Conservation (phyloP, 2,329 filamentous ascomycete species). For the Lojkania enalia region DNA sequence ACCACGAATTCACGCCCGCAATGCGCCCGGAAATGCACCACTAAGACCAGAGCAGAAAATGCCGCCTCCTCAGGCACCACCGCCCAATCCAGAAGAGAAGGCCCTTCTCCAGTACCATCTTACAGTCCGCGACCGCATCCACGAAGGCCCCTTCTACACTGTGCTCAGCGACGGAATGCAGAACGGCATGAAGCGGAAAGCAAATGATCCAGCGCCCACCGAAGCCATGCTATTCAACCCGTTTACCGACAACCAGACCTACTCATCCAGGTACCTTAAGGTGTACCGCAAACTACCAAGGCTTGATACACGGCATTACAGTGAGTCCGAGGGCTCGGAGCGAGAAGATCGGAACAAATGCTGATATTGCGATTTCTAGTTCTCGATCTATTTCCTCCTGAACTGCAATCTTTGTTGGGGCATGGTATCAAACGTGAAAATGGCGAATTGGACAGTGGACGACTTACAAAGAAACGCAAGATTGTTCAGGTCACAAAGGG, state of each 20-base stretch:
- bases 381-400: slow-evolving; percentile 61
- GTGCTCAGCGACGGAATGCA: slow-evolving; percentile 55
- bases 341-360: neutral
- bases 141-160: slow-evolving; percentile 64
- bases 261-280: slow-evolving; percentile 61
- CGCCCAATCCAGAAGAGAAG: slow-evolving; percentile 51
- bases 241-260: slow-evolving; percentile 64
- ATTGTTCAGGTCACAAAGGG: slow-evolving; percentile 38
- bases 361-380: slow-evolving; percentile 44
- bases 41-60: slow-evolving; percentile 35
- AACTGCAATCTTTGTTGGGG: slow-evolving; percentile 60
- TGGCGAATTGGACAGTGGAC: slow-evolving; percentile 8
- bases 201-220: slow-evolving; percentile 43
- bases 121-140: slow-evolving; percentile 57
- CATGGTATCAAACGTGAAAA: slow-evolving; percentile 18
- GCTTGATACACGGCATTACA: slow-evolving; percentile 58
- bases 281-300: slow-evolving; percentile 59
- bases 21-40: slow-evolving; percentile 1
- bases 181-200: slow-evolving; percentile 45
- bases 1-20: neutral
- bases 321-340: slow-evolving; percentile 44
- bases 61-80: slow-evolving; percentile 41
- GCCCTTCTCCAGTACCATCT: slow-evolving; percentile 55
- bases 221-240: slow-evolving; percentile 56
- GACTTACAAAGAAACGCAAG: slow-evolving; percentile 35